phyloP scores from a whole-genome alignment of 73 alveolate genomes.

The Tetrahymena thermophila region DNA sequence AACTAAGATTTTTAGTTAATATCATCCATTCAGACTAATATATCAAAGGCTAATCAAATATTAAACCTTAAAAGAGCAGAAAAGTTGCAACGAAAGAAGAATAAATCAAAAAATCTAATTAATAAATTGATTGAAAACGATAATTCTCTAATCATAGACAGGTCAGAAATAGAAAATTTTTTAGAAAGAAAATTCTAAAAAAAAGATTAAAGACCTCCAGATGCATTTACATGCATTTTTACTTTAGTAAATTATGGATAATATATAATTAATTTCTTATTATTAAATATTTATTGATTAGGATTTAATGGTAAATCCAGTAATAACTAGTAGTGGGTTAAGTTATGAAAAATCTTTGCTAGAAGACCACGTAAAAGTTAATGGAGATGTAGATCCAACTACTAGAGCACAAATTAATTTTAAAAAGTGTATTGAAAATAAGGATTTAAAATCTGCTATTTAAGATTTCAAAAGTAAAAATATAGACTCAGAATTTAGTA shows the following conservation, averaged over 20 bases:
- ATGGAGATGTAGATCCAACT: not conserved
- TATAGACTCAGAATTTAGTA: not conserved
- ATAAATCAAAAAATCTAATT: not conserved
- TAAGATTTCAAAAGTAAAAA: not conserved
- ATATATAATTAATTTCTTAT: not conserved
- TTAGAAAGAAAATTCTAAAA: not conserved
- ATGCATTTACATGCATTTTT: not conserved
- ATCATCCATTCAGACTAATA: not conserved
- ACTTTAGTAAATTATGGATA: not conserved
- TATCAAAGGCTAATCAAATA: not conserved
- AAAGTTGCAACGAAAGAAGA: not conserved
- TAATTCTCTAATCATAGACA: not conserved
- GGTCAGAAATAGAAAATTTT: not conserved
- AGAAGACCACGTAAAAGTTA: not conserved
- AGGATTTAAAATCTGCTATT: not conserved
- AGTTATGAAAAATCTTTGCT: not conserved
- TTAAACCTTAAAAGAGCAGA: not conserved
- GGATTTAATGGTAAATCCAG: not conserved
- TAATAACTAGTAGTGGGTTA: not conserved
- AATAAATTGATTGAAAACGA: not conserved
- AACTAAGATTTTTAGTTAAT: not conserved
- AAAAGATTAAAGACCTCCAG: not conserved
- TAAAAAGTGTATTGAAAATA: not conserved
- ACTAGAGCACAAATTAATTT: not conserved
- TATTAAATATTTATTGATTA: not conserved